phyloP scores from a whole-genome alignment of 2,329 filamentous ascomycete genomes.

The Immersiporthe knoxdaviesiana region DNA sequence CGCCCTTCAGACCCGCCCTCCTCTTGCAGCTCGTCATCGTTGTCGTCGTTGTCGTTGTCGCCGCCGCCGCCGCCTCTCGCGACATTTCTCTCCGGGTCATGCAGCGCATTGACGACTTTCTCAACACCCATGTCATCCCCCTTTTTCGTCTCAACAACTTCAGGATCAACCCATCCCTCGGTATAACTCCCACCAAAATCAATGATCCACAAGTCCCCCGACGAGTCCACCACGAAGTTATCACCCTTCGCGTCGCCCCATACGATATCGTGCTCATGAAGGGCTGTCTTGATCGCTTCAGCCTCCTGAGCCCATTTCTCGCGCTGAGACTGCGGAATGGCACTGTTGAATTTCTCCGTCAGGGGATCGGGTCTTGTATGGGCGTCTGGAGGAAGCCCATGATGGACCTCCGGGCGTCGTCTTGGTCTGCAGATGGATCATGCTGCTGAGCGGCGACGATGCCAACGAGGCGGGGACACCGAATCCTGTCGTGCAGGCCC shows the following conservation, averaged over 20 bases:
- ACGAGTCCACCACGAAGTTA: slow-evolving; percentile 38
- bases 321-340: slow-evolving; percentile 10
- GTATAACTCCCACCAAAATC: slow-evolving; percentile 40
- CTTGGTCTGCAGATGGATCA: not conserved
- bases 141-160: slow-evolving; percentile 16
- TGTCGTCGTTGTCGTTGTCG: no score
- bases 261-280: slow-evolving; percentile 28
- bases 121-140: slow-evolving; percentile 23
- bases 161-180: slow-evolving; percentile 35
- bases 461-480: slow-evolving; percentile 14
- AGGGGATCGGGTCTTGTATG: slow-evolving; percentile 11
- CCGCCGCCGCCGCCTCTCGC: not conserved
- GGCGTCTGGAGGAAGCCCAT: slow-evolving; percentile 22
- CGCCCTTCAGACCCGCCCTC: not conserved
- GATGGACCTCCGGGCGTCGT: slow-evolving; percentile 4
- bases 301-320: slow-evolving; percentile 16
- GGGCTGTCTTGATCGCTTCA: not conserved
- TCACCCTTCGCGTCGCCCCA: slow-evolving; percentile 40
- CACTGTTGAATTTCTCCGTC: slow-evolving; percentile 16
- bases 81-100: slow-evolving; percentile 16
- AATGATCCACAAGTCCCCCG: slow-evolving; percentile 37
- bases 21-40: not conserved
- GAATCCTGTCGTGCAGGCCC: slow-evolving; percentile 1
- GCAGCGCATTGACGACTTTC: slow-evolving; percentile 19
- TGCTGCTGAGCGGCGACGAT: slow-evolving; percentile 14